Conservation (phyloP, 306 rosid species). For the Pyrus pyrifolia region DNA sequence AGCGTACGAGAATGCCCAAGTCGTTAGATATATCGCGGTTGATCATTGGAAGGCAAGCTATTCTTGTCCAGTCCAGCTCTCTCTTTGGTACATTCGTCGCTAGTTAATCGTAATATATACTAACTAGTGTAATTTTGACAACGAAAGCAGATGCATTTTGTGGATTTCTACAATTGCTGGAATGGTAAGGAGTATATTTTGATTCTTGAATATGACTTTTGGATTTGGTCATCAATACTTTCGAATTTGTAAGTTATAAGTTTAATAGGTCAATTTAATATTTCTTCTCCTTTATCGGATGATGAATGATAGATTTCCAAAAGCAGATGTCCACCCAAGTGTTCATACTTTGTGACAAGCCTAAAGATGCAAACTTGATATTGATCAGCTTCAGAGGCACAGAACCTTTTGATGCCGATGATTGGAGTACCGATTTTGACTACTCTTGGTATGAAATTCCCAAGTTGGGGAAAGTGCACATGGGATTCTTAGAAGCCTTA, state of each 20-base stretch:
- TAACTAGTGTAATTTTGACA: slow-evolving; percentile 4
- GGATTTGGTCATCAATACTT: neutral
- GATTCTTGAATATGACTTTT: neutral
- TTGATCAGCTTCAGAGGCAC: slow-evolving; percentile 79
- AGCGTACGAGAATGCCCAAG: slow-evolving; percentile 60
- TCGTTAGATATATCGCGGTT: slow-evolving; percentile 33
- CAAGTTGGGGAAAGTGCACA: slow-evolving; percentile 59
- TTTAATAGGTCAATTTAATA: neutral
- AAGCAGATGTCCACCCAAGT: slow-evolving; percentile 52
- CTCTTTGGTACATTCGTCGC: neutral
- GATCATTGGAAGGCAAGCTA: slow-evolving; percentile 66
- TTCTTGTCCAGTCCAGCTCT: neutral
- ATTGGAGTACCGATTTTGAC: slow-evolving; percentile 77
- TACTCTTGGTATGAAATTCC: slow-evolving; percentile 79
- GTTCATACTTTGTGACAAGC: slow-evolving; percentile 60
- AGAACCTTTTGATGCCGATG: slow-evolving; percentile 71
- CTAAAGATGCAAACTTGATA: slow-evolving; percentile 57
- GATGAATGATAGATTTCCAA: slow-evolving; percentile 40
- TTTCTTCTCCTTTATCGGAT: neutral
- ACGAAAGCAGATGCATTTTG: slow-evolving; percentile 65
- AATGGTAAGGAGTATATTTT: slow-evolving; percentile 36
- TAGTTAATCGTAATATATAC: neutral
- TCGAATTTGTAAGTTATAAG: neutral
- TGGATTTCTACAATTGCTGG: slow-evolving; percentile 67
- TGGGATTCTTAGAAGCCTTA: slow-evolving; percentile 81